Conservation (phyloP, 192 early-diverging fungal genomes). For the Mortierella antarctica region DNA sequence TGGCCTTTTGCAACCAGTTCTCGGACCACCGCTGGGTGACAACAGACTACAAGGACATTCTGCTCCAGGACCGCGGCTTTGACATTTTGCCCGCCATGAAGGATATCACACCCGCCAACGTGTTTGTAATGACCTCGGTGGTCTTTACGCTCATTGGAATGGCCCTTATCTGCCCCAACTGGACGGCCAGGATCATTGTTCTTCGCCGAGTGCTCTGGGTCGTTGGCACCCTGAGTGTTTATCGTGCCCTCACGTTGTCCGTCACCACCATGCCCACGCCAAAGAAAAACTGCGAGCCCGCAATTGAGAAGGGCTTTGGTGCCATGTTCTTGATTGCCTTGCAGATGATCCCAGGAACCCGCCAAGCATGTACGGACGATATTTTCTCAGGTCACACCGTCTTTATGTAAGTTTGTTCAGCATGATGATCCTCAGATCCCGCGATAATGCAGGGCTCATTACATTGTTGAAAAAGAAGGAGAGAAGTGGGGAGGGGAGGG, state of each 20-base stretch:
- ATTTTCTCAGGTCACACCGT: conserved; percentile 57
- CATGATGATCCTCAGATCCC: neutral
- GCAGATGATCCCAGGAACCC: conserved; percentile 50
- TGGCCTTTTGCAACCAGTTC: conserved; percentile 55
- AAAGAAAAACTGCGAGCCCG: conserved; percentile 34
- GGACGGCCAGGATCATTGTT: conserved; percentile 42
- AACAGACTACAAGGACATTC: conserved; percentile 26
- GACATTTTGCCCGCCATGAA: conserved; percentile 40
- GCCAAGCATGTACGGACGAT: conserved; percentile 56
- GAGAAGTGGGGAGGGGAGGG: neutral
- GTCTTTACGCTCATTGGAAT: conserved; percentile 47
- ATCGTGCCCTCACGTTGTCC: conserved; percentile 42
- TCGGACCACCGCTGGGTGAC: conserved; percentile 53
- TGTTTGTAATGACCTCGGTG: conserved; percentile 51
- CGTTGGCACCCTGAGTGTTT: conserved; percentile 34
- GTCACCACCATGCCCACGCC: conserved; percentile 56
- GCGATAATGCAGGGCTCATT: neutral
- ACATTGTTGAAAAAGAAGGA: neutral
- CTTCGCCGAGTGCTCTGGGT: conserved; percentile 52
- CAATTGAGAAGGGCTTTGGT: conserved; percentile 18
- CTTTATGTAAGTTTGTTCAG: conserved; percentile 44
- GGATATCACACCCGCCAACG: conserved; percentile 41
- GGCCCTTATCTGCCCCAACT: conserved; percentile 37
- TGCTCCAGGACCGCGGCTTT: conserved; percentile 49
- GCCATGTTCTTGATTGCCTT: conserved; percentile 47